Evolutionary conservation across 768 basidiomycete species (phyloP).

Genomic region (Kwoniella dejecticola): DNA sequence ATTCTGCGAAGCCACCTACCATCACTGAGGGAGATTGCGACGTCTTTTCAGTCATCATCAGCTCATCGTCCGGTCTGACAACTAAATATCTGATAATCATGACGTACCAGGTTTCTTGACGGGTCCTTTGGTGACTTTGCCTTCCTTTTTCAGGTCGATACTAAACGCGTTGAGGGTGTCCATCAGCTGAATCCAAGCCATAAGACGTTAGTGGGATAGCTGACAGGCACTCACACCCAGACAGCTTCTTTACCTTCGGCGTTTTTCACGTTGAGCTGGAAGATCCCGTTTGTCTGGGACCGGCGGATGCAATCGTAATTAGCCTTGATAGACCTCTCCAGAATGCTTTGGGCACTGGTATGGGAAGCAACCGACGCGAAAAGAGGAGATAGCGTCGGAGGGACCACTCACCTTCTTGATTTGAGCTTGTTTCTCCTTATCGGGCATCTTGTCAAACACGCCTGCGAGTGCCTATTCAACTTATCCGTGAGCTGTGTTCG

Average conservation of each 20-base stretch:
- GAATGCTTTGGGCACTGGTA: no score
- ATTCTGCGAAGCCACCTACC: no score
- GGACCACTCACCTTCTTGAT: conserved; percentile 54
- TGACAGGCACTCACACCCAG: conserved; percentile 30
- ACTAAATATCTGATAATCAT: conserved; percentile 37
- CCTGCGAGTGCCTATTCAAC: conserved; percentile 41
- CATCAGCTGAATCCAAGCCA: no score
- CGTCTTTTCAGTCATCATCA: conserved; percentile 63
- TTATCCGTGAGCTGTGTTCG: not conserved
- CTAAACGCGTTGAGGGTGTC: conserved; percentile 59
- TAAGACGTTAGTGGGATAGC: no score
- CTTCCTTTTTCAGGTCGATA: conserved; percentile 79
- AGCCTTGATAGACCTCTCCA: no score
- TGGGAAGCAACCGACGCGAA: no score
- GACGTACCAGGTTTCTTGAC: conserved; percentile 49
- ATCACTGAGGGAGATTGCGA: conserved; percentile 69
- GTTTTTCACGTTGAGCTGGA: conserved; percentile 80
- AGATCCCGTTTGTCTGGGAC: conserved; percentile 77
- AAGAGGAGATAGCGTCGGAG: not conserved
- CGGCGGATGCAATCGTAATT: no score
- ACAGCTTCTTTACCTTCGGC: conserved; percentile 59
- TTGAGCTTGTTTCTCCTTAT: conserved; percentile 52
- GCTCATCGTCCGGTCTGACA: conserved; percentile 16
- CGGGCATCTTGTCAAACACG: conserved; percentile 50
- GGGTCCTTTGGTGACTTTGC: conserved; percentile 45